Base-by-base conservation (phyloP, 2,329 filamentous ascomycete genomes). In the Nemania abortiva region DNA sequence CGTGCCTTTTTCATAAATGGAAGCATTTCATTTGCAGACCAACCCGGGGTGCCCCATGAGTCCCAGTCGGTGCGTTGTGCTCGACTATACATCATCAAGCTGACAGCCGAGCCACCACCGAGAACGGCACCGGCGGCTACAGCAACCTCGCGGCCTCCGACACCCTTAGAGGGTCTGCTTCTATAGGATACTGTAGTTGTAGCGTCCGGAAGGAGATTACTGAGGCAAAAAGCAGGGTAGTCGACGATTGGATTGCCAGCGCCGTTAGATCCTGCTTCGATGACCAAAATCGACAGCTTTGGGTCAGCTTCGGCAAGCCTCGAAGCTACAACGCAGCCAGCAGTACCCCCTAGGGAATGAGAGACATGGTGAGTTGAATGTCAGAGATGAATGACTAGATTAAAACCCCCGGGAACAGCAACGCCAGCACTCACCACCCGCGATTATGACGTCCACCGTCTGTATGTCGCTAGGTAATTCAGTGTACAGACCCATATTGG, bases 71-170 rank as follows among this genome's bases (percentile, higher is more conserved):
- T 71, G 27, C 74, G 69, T 63, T 81, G 78, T 11, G 74, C 77
- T 9, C 80, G 72, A 1, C 69, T 72, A 60, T 75, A 74, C 77
- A 85, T 83, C 80, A 84, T 81, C 69, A 84, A 82, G 65, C 86
- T 86, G 37, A 85, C 82, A 0, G 83, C 82, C 1, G 81, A 83
- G 4, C 87, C 87, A n/a, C 88, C 88, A 31, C 88, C 88, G 0
- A 90, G 80, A 0, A 84, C 82, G 22, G 84, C 84, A 3, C 79
- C 82, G 2, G 74, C 68, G 0, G 80, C 79, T 0, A 84, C 78
- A 15, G 82, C 77, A 1, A 76, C 79, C 64, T 82, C 81, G 7
- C 85, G 78, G 24, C 81, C 80, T 50, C 80, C 82, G 2, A 88
- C 80, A 13, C 65, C 56, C 11, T 29, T n/a, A 10, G 13, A 5